Evolutionary conservation across 202 grass and related monocot genomes (phyloP).

Genomic region (Setaria viridis): DNA sequence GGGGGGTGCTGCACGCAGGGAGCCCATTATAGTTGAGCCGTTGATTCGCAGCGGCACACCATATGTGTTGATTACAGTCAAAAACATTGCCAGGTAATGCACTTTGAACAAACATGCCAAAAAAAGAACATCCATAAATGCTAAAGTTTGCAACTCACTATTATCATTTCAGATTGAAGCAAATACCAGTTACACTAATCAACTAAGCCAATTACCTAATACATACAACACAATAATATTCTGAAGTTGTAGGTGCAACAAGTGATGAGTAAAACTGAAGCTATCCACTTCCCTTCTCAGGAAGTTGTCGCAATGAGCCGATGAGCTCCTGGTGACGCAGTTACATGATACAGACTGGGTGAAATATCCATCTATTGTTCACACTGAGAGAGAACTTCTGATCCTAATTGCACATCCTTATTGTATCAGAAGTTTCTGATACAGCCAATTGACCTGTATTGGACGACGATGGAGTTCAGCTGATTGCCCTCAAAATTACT

Average conservation of each 20-base stretch:
- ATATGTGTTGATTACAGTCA: neutral
- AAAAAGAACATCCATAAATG: neutral
- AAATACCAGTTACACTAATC: slow-evolving; percentile 31
- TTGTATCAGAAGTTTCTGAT: slow-evolving; percentile 17
- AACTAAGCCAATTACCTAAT: slow-evolving; percentile 10
- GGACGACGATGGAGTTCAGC: neutral
- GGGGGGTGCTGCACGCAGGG: no score
- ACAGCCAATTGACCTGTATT: neutral
- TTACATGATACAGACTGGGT: neutral
- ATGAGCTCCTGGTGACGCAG: slow-evolving; percentile 2
- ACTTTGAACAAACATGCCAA: neutral
- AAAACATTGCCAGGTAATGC: neutral
- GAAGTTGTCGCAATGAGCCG: neutral
- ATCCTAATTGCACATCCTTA: slow-evolving; percentile 21
- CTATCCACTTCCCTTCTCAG: slow-evolving; percentile 23
- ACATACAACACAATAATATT: slow-evolving; percentile 32
- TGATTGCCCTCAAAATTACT: slow-evolving; percentile 4
- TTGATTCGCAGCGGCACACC: neutral
- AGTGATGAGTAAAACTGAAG: neutral
- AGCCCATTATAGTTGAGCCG: neutral
- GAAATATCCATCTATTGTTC: neutral
- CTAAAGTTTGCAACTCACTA: neutral
- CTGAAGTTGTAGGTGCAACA: slow-evolving; percentile 13
- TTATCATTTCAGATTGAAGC: slow-evolving; percentile 6
- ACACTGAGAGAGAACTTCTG: slow-evolving; percentile 7